phyloP scores from a whole-genome alignment of 805 yeast species.

The Candida ortonii region DNA sequence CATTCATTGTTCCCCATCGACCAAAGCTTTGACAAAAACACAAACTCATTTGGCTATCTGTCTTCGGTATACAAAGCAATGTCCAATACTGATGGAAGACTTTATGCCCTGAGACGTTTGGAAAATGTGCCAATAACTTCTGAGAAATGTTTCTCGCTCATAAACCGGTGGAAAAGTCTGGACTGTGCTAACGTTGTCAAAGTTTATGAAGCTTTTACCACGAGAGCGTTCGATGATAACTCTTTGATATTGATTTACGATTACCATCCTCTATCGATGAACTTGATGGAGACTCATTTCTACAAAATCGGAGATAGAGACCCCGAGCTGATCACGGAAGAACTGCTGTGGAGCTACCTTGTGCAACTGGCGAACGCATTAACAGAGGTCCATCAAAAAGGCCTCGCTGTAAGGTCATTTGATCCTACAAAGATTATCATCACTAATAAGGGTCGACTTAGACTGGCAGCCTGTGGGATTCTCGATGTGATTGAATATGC shows the following conservation, averaged over 20 bases:
- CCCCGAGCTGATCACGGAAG: conserved; percentile 57
- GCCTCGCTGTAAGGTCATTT: conserved; percentile 59
- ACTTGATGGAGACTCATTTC: conserved; percentile 68
- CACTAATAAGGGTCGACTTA: conserved; percentile 67
- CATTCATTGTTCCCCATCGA: conserved; percentile 86
- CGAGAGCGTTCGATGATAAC: conserved; percentile 78
- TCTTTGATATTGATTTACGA: conserved; percentile 80
- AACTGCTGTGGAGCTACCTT: conserved; percentile 69
- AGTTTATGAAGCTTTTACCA: conserved; percentile 79
- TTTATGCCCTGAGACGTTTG: conserved; percentile 73
- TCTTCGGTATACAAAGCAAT: conserved; percentile 74
- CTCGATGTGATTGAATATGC: conserved; percentile 55
- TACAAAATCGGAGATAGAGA: conserved; percentile 37
- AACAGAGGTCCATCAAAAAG: conserved; percentile 60
- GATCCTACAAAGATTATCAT: conserved; percentile 69
- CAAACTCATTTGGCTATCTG: conserved; percentile 48
- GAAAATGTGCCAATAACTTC: conserved; percentile 55
- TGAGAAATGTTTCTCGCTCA: conserved; percentile 56
- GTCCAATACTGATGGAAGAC: conserved; percentile 72
- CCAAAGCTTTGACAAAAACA: conserved; percentile 37
- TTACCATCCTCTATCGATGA: conserved; percentile 73
- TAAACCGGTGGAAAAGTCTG: conserved; percentile 65
- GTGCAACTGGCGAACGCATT: conserved; percentile 74
- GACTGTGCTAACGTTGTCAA: conserved; percentile 59
- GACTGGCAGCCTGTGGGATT: conserved; percentile 70